These are phyloP conservation scores for Fraxinus dipetala DNA, from an alignment of 305 asterid species.

Conservation along the genomic window DNA sequence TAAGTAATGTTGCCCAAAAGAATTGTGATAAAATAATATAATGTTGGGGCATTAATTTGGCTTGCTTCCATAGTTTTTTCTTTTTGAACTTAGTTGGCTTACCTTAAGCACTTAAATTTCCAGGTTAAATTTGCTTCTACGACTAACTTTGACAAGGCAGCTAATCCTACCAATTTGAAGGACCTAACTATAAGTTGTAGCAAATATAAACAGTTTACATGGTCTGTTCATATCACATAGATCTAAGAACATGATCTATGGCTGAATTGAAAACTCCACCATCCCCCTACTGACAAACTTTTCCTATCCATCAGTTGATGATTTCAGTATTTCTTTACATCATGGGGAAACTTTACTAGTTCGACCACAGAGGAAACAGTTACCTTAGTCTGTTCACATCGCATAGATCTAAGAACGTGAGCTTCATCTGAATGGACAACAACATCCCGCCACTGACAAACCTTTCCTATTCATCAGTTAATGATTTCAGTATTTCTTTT, in stretches of 20 bases:
- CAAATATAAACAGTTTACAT: neutral
- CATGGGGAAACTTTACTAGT: neutral
- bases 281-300: neutral
- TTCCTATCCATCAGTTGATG: neutral
- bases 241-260: constrained; percentile 7
- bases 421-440: neutral
- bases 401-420: constrained; percentile 8
- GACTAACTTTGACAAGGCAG: neutral
- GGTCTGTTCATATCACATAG: constrained; percentile 6
- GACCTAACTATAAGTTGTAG: constrained; percentile 2
- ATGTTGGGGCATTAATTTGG: constrained; percentile 14
- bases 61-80: neutral
- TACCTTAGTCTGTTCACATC: constrained; percentile 1
- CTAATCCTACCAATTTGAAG: neutral
- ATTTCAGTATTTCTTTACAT: neutral
- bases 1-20: neutral
- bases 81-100: constrained; percentile 10
- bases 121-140: neutral
- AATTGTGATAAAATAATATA: neutral
- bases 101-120: constrained; percentile 6
- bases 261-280: neutral
- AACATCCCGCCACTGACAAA: neutral
- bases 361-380: neutral
- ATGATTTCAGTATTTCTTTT: neutral
- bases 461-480: neutral